phyloP scores from a whole-genome alignment of 1,284 basidiomycete genomes.

The Melampsora americana region DNA sequence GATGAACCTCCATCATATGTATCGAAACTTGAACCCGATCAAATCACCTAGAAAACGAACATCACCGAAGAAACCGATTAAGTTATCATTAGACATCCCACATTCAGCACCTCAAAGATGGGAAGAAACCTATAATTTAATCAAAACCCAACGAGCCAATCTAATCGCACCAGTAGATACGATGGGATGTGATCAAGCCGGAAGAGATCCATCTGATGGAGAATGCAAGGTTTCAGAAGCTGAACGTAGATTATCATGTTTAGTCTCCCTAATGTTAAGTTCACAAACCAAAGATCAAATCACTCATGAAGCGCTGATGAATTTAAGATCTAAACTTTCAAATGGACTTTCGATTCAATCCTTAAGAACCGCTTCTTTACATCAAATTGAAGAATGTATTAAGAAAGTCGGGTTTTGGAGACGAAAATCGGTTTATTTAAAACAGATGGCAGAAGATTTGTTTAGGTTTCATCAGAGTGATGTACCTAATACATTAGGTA shows the following conservation, averaged over 20 bases:
- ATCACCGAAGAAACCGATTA: slow-evolving; percentile 16
- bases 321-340: slow-evolving; percentile 70
- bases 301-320: slow-evolving; percentile 75
- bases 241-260: slow-evolving; percentile 70
- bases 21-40: too few relatives aligned
- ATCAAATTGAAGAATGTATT: slow-evolving; percentile 69
- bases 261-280: slow-evolving; percentile 90
- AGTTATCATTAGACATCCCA: slow-evolving; percentile 20
- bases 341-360: slow-evolving; percentile 73
- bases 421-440: slow-evolving; percentile 65
- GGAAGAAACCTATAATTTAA: slow-evolving; percentile 37
- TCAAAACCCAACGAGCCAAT: slow-evolving; percentile 19
- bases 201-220: slow-evolving; percentile 51
- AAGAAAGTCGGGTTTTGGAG: slow-evolving; percentile 90
- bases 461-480: slow-evolving; percentile 17
- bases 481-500: slow-evolving; percentile 40
- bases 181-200: slow-evolving; percentile 77
- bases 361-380: slow-evolving; percentile 65
- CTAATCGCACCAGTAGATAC: slow-evolving; percentile 77
- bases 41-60: slow-evolving; percentile 4
- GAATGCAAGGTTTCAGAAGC: background rate
- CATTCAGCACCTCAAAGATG: slow-evolving; percentile 22
- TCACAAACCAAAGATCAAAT: slow-evolving; percentile 90
- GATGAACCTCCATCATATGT: too few relatives aligned
- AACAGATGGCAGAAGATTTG: slow-evolving; percentile 25